These are phyloP conservation scores for Candolleomyces aberdarensis DNA, from an alignment of 768 basidiomycete species.

Conservation along the genomic window DNA sequence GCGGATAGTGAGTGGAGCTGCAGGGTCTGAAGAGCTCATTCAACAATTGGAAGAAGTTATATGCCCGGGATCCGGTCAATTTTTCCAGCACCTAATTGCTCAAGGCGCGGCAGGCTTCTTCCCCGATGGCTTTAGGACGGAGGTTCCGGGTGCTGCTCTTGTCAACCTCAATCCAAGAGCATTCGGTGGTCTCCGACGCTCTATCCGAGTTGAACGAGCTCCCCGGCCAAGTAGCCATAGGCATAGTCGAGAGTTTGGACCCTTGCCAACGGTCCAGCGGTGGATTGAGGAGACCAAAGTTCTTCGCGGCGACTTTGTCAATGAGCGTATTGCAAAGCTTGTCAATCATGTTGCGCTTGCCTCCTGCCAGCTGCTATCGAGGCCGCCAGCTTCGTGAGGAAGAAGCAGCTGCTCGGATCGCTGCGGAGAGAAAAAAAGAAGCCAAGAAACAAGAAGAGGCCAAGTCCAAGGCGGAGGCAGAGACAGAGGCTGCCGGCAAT, in stretches of 20 bases:
- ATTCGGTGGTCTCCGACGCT: conserved; percentile 42
- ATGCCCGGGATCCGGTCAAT: conserved; percentile 75
- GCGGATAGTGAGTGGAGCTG: conserved; percentile 41
- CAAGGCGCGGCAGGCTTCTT: conserved; percentile 42
- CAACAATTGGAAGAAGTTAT: conserved; percentile 81
- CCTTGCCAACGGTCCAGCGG: conserved; percentile 76
- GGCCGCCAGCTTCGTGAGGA: conserved; percentile 54
- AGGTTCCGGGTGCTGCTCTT: conserved; percentile 54
- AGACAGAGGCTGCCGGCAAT: conserved; percentile 16
- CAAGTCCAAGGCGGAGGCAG: conserved; percentile 31
- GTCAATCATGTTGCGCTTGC: conserved; percentile 69
- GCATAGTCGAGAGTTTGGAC: conserved; percentile 68
- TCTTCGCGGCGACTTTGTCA: conserved; percentile 69
- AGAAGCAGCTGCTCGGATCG: conserved; percentile 43
- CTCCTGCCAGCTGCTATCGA: conserved; percentile 80
- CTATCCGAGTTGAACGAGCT: conserved; percentile 63
- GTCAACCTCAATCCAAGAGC: conserved; percentile 52
- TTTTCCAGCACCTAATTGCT: conserved; percentile 79
- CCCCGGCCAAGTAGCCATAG: conserved; percentile 33
- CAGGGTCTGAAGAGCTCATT: conserved; percentile 55
- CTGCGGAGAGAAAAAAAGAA: conserved; percentile 33
- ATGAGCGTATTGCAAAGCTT: conserved; percentile 66
- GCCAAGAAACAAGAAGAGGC: conserved; percentile 30
- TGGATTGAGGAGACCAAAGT: conserved; percentile 90
- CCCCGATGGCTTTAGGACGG: conserved; percentile 71